A percentile compares a stretch with the other conserved stretches of the same genome.
phyloP scores from a whole-genome alignment of 768 basidiomycete species.

The Leccinum subgranulosum region DNA sequence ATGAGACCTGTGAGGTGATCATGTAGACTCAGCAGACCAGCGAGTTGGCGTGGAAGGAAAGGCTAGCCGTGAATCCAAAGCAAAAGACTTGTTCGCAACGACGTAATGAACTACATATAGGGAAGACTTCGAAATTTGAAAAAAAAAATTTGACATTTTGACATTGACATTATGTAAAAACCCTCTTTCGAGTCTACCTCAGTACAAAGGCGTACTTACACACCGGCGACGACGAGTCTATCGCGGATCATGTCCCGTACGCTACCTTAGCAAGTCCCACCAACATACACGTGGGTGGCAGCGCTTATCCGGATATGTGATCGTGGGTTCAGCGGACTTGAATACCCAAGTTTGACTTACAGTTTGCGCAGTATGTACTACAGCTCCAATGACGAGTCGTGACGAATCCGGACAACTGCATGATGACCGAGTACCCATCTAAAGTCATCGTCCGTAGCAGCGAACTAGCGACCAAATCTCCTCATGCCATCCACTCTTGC shows the following conservation, averaged over 20 bases:
- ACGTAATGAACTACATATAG: background rate
- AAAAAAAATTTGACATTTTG: background rate
- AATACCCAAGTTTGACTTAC: too few species aligned
- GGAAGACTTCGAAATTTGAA: background rate
- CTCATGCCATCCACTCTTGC: conserved; percentile 28
- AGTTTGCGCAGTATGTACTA: background rate
- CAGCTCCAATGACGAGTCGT: background rate
- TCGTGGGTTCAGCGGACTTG: background rate
- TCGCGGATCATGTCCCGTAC: too few species aligned
- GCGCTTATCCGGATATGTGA: too few species aligned
- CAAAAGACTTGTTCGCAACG: too few species aligned
- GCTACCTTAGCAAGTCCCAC: too few species aligned
- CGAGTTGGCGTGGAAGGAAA: background rate
- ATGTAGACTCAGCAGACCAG: conserved; percentile 4
- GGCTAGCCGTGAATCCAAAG: background rate
- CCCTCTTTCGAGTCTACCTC: too few species aligned
- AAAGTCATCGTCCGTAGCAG: background rate
- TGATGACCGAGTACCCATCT: background rate
- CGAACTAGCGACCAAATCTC: background rate
- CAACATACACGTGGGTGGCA: too few species aligned
- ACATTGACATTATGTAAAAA: background rate
- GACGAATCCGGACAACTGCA: background rate
- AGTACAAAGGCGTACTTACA: too few species aligned
- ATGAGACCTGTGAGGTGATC: conserved; percentile 1
- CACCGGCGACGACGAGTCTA: too few species aligned